phyloP scores from a whole-genome alignment of 192 early-diverging fungal species.

The Lobosporangium transversale region DNA sequence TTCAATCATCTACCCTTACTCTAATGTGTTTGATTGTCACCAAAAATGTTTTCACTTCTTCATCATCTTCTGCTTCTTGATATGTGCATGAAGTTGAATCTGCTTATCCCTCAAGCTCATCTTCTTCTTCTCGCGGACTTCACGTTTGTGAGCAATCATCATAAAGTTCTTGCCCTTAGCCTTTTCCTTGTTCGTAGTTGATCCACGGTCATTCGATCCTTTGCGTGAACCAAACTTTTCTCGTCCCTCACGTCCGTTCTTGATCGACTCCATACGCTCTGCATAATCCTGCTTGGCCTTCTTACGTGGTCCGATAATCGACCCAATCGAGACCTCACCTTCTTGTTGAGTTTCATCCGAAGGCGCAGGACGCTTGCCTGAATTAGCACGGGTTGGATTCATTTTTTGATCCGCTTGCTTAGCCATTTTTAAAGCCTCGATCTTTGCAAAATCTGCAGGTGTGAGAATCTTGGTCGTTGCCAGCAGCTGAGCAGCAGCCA shows the following conservation, averaged over 20 bases:
- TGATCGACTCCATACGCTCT: conserved; percentile 86
- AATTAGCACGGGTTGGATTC: conserved; percentile 32
- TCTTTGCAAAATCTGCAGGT: conserved; percentile 89
- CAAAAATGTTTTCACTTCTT: conserved; percentile 48
- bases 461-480: conserved; percentile 80
- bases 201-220: conserved; percentile 80
- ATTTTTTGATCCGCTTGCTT: conserved; percentile 65
- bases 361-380: conserved; percentile 47
- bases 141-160: conserved; percentile 96
- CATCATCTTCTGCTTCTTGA: conserved; percentile 70
- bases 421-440: conserved; percentile 79
- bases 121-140: conserved; percentile 77
- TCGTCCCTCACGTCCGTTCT: conserved; percentile 90
- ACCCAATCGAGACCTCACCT: conserved; percentile 50
- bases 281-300: conserved; percentile 93
- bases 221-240: conserved; percentile 91
- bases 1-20: too few relatives aligned
- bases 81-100: conserved; percentile 63
- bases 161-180: conserved; percentile 90
- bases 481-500: conserved; percentile 57
- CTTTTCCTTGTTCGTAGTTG: conserved; percentile 93
- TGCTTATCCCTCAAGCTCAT: conserved; percentile 82
- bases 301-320: conserved; percentile 71
- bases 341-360: conserved; percentile 34
- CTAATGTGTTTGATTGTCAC: too few relatives aligned